Base-by-base conservation (phyloP, 768 basidiomycete genomes). In the Calocera viscosa region DNA sequence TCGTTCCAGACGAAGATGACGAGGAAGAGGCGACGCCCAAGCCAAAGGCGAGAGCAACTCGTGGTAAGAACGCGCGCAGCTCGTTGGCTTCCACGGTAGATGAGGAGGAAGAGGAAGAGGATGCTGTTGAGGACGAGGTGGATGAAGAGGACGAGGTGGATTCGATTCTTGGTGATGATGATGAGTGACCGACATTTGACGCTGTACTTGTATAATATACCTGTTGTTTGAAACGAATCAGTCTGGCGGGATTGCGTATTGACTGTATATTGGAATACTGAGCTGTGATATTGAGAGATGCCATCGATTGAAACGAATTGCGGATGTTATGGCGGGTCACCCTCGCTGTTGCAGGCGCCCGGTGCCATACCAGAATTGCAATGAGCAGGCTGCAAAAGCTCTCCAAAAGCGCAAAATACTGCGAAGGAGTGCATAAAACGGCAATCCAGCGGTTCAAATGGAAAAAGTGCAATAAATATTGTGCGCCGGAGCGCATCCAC, bases 1-100 rank as follows among this genome's bases (percentile, higher is more conserved):
- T 91, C 47, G 80, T 88, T 43, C 85, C 88, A 1, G 75, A 84
- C 43, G 86, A 84, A n/a, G 86, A 86, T 5, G 83, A 81, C 8
- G 85, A 86, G 16, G 73, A 77, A 19, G 73, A 73, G 41, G 76
- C 79, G 19, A 53, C 67, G 3, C 43, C 40, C 8, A 68, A 65
- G 64, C 64, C 64, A 24, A 65, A 65, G 33, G 32, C 65, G 2
- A 68, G 22, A 30, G 22, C 53, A 10, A 26, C 53, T 32, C 53
- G 26, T 19, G 26, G 53, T 12, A 16, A 66, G 60, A 43, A 32
- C 14, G 66, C 40, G 10, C 60, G 66, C 49, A 67, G 53, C 26
- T 68, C 17, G 28, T 22, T 49, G 26, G 19, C 24, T 12, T 49
- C 30, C 30, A 3, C 2, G 2, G 33, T 53, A 22, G 22, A 10